Evolutionary conservation across 2,329 filamentous ascomycete species (phyloP).

Genomic region (Thelonectria discophora): DNA sequence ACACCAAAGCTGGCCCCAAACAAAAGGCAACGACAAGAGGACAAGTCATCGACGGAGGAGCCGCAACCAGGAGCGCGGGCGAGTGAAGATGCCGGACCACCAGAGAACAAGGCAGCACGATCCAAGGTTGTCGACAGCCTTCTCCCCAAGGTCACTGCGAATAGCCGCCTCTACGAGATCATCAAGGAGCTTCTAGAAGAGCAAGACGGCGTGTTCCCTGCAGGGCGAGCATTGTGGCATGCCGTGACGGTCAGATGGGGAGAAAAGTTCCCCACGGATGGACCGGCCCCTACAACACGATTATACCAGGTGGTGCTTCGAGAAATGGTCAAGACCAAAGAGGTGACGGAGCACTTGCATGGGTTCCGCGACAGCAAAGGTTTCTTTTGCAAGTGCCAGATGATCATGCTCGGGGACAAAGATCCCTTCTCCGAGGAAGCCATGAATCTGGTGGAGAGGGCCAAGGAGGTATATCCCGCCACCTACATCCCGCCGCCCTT

Average conservation of each 20-base stretch:
- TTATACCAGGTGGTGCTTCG: slow-evolving; percentile 51
- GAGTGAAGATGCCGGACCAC: background rate
- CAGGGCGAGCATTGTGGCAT: slow-evolving; percentile 59
- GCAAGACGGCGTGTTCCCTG: slow-evolving; percentile 59
- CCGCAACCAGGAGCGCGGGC: slow-evolving; percentile 7
- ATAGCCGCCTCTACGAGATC: slow-evolving; percentile 37
- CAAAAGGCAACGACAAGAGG: slow-evolving; percentile 20
- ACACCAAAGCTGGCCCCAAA: slow-evolving; percentile 26
- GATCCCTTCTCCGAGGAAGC: slow-evolving; percentile 55
- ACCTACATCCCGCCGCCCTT: slow-evolving; percentile 42
- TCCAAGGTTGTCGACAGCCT: slow-evolving; percentile 27
- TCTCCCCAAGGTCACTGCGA: slow-evolving; percentile 27
- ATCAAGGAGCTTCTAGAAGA: slow-evolving; percentile 44
- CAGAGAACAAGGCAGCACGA: slow-evolving; percentile 14
- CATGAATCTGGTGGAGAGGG: slow-evolving; percentile 54
- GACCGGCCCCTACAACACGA: slow-evolving; percentile 51
- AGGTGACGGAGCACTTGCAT: slow-evolving; percentile 53
- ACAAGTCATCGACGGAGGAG: background rate
- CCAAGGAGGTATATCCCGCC: slow-evolving; percentile 57
- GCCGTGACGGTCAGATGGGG: slow-evolving; percentile 57
- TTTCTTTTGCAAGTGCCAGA: slow-evolving; percentile 54
- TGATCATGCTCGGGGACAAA: slow-evolving; percentile 54
- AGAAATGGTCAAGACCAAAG: slow-evolving; percentile 49
- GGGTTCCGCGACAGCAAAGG: slow-evolving; percentile 54
- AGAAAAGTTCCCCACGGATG: slow-evolving; percentile 49